Base-by-base conservation (phyloP, 2,329 filamentous ascomycete species). In the Pseudocercospora fuligena region DNA sequence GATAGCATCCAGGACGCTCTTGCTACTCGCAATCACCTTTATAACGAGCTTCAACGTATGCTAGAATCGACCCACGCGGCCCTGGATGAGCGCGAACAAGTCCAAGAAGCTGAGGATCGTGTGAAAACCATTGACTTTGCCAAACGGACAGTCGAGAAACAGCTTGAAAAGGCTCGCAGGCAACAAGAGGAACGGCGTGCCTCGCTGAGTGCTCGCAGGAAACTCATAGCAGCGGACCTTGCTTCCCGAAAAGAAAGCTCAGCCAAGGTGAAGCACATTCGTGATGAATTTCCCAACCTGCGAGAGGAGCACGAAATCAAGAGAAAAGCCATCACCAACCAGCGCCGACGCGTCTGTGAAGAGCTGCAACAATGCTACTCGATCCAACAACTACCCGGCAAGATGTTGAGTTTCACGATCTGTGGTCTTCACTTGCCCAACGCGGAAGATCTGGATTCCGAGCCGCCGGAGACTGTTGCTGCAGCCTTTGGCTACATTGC, bases 1-100 rank as follows among this genome's bases (percentile, higher is more conserved):
- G 92, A 91, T 76, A 97, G 93, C 63, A 92, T 97, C 25, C 93
- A 96, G 76, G 94, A 98, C 78, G 93, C 93, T 1, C 81, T 97
- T 9, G 87, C 89, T 1, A 96, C 92, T 0, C 88, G 91, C 14
- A 88, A 91, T 66, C 85, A 86, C 61, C 84, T 98, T 8, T 88
- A 92, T 57, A 81, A 85, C n/a, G 92, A 97, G 70, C 96, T 97
- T 70, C 92, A 92, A 66, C 68, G 69, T 12, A 77, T 83, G 31
- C 74, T 83, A 0, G 73, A 79, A 9, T 67, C 76, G 0, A 82
- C 83, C 63, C 75, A 75, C 16, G 69, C 78, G 9, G 77, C 78
- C 1, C 74, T 84, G 19, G 68, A 72, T 9, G 68, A 78, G 21
- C 76, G 75, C 25, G 77, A 78, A 58, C 67, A 70, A 29, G 72